phyloP scores from a whole-genome alignment of 2,329 filamentous ascomycete species.

The Arthrobotrys sphaeroides region DNA sequence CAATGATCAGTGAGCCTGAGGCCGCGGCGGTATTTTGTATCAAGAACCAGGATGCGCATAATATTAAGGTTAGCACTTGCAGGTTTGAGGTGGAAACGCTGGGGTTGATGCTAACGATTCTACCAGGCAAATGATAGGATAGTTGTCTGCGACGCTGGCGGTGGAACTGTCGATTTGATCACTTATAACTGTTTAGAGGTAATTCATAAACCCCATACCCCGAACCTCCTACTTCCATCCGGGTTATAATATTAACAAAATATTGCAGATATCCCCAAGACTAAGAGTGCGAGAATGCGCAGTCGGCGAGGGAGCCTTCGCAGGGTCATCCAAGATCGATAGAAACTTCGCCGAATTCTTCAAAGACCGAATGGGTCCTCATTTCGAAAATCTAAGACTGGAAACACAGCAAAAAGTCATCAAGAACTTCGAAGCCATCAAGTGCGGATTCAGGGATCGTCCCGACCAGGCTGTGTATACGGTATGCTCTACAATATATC shows the following conservation, averaged over 20 bases:
- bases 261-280: slow-evolving; percentile 32
- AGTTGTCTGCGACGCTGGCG: slow-evolving; percentile 50
- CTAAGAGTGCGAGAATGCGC: slow-evolving; percentile 51
- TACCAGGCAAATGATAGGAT: slow-evolving; percentile 42
- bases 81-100: neutral
- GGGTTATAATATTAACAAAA: slow-evolving; percentile 6
- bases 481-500: neutral
- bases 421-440: slow-evolving; percentile 54
- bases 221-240: neutral
- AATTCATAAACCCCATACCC: neutral
- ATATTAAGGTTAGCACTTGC: slow-evolving; percentile 28
- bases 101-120: slow-evolving; percentile 8
- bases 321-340: slow-evolving; percentile 49
- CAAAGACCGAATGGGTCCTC: slow-evolving; percentile 41
- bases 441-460: slow-evolving; percentile 54
- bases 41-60: slow-evolving; percentile 47
- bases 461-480: slow-evolving; percentile 51
- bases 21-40: slow-evolving; percentile 50
- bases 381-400: slow-evolving; percentile 35
- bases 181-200: slow-evolving; percentile 52
- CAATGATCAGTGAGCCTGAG: slow-evolving; percentile 52
- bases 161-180: slow-evolving; percentile 51
- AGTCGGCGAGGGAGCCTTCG: slow-evolving; percentile 48
- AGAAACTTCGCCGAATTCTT: slow-evolving; percentile 43
- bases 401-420: slow-evolving; percentile 54